phyloP scores from a whole-genome alignment of 371 early-diverging fungal species.

The Sporodiniella umbellata region DNA sequence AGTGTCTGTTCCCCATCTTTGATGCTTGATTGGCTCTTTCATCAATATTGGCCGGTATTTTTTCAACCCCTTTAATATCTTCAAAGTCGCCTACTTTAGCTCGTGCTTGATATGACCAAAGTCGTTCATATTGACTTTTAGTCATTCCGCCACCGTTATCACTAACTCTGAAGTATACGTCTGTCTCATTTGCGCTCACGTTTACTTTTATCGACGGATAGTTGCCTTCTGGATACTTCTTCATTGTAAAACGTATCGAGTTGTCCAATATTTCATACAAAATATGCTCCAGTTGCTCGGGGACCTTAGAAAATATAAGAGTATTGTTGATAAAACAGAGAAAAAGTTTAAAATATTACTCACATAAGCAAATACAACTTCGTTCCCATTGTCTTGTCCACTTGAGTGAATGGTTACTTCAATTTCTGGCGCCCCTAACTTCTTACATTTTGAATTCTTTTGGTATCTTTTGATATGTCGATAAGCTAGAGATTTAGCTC shows the following conservation, averaged over 20 bases:
- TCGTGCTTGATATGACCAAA: conserved; percentile 76
- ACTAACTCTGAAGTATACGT: conserved; percentile 87
- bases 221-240: conserved; percentile 21
- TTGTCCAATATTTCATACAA: conserved; percentile 92
- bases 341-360: conserved; percentile 24
- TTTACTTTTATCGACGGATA: conserved; percentile 80
- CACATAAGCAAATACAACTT: conserved; percentile 45
- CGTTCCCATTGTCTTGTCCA: conserved; percentile 1
- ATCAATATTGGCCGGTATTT: conserved; percentile 30
- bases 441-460: neutral
- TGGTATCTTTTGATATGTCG: conserved; percentile 20
- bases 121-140: conserved; percentile 51
- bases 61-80: conserved; percentile 32
- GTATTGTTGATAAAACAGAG: too few relatives aligned
- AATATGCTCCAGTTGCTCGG: conserved; percentile 93
- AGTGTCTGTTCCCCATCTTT: conserved; percentile 35
- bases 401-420: conserved; percentile 22
- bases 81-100: conserved; percentile 33
- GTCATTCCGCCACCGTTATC: conserved; percentile 91
- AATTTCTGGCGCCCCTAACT: conserved; percentile 17
- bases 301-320: conserved; percentile 32
- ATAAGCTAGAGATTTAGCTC: conserved; percentile 28
- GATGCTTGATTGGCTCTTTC: conserved; percentile 31
- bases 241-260: conserved; percentile 66
- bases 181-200: conserved; percentile 68